Conservation (phyloP, 2,329 filamentous ascomycete species). For the Aspergillus piperis region DNA sequence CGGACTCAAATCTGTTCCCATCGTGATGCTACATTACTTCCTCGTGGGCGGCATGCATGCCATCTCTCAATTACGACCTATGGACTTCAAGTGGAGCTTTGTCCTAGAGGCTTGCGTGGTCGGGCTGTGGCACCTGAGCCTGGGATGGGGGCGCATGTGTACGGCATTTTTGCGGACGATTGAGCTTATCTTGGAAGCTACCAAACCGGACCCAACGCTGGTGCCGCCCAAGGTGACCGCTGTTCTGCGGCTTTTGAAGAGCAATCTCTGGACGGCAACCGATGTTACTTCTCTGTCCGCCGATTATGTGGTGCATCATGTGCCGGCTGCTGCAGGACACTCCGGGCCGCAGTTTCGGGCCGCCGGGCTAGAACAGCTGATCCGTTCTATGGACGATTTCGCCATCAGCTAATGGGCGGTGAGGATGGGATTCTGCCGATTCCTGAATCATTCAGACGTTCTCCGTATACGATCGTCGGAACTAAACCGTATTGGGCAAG, state of each 20-base stretch:
- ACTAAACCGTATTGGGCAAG: neutral
- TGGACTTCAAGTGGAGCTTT: constrained; percentile 23
- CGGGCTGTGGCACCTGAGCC: constrained; percentile 28
- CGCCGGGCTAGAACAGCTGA: constrained; percentile 13
- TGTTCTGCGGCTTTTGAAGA: constrained; percentile 20
- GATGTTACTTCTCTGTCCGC: constrained; percentile 24
- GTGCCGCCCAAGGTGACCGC: constrained; percentile 20
- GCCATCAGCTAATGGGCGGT: neutral
- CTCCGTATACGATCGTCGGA: neutral
- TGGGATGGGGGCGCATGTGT: constrained; percentile 27
- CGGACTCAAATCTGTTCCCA: constrained; percentile 26
- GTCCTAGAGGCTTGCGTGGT: constrained; percentile 26
- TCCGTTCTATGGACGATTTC: constrained; percentile 13
- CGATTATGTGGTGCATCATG: constrained; percentile 25
- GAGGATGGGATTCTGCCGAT: neutral
- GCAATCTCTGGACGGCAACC: constrained; percentile 20
- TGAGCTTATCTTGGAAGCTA: constrained; percentile 20
- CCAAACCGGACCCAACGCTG: constrained; percentile 12
- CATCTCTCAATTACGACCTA: constrained; percentile 15
- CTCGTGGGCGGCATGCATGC: constrained; percentile 25
- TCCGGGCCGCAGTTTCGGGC: neutral
- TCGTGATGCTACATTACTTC: constrained; percentile 30
- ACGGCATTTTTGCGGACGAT: constrained; percentile 28
- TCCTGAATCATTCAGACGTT: neutral
- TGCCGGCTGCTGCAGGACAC: neutral